phyloP scores from a whole-genome alignment of 108 stramenopile species.

The Stephanodiscus minutulus region DNA sequence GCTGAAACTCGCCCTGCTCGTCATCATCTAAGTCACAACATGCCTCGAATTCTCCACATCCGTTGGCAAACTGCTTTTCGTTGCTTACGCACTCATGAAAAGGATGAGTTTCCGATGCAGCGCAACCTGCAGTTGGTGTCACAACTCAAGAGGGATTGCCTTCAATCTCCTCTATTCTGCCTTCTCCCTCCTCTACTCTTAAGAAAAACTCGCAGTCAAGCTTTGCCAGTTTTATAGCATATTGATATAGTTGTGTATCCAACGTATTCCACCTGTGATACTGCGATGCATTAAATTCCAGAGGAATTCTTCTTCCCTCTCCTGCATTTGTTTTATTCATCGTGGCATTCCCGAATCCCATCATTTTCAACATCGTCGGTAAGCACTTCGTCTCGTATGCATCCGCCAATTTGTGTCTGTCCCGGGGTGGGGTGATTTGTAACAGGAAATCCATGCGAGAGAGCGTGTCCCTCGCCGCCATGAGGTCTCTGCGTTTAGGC shows the following conservation, averaged over 20 bases:
- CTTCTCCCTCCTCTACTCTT: background rate
- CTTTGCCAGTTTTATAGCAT: slow-evolving; percentile 11
- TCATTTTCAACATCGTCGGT: slow-evolving; percentile 1
- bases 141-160: too few relatives aligned
- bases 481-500: background rate
- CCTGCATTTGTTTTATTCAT: background rate
- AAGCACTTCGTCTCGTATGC: slow-evolving; percentile 5
- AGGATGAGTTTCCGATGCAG: too few relatives aligned
- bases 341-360: slow-evolving; percentile 9
- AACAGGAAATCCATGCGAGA: slow-evolving; percentile 25
- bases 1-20: too few relatives aligned
- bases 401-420: too few relatives aligned
- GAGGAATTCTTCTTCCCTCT: background rate
- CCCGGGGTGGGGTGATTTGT: background rate
- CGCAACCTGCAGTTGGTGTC: too few relatives aligned
- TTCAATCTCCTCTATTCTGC: too few relatives aligned
- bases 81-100: too few relatives aligned
- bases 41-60: too few relatives aligned
- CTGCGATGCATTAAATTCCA: background rate
- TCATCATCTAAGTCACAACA: too few relatives aligned
- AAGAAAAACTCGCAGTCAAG: slow-evolving; percentile 20
- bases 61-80: too few relatives aligned
- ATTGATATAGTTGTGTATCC: slow-evolving; percentile 20
- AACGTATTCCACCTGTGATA: slow-evolving; percentile 14
- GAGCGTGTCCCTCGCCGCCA: slow-evolving; percentile 19